Percentiles rank a stretch among this genome's conserved stretches.
Evolutionary conservation across 495 filamentous ascomycete species (phyloP).

Genomic region (Neurospora sp.): DNA sequence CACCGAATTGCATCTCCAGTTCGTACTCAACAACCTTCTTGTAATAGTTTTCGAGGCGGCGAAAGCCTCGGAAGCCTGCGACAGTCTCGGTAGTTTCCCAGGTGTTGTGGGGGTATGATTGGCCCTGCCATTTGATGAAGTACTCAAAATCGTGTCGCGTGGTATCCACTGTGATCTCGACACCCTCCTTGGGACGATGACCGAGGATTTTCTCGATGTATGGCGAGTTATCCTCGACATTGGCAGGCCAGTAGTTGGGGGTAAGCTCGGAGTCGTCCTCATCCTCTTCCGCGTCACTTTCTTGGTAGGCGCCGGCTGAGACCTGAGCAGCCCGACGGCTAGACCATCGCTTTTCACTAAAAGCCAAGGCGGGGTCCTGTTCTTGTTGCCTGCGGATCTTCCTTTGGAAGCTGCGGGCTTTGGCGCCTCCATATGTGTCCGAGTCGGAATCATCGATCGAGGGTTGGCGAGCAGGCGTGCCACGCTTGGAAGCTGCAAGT

Average conservation of each 20-base stretch:
- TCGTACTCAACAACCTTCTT: slow-evolving; percentile 69
- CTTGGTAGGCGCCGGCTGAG: slow-evolving; percentile 79
- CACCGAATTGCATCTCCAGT: slow-evolving; percentile 55
- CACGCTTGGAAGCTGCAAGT: slow-evolving; percentile 53
- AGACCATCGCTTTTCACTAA: slow-evolving; percentile 78
- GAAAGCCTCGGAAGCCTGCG: slow-evolving; percentile 52
- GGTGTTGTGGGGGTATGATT: slow-evolving; percentile 88
- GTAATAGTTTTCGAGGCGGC: slow-evolving; percentile 88
- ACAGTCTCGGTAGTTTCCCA: slow-evolving; percentile 77
- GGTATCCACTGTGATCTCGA: slow-evolving; percentile 44
- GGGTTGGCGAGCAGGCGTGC: slow-evolving; percentile 48
- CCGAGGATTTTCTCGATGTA: slow-evolving; percentile 86
- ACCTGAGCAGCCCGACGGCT: slow-evolving; percentile 77
- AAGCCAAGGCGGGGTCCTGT: slow-evolving; percentile 45
- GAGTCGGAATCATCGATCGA: slow-evolving; percentile 54
- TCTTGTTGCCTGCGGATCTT: slow-evolving; percentile 60
- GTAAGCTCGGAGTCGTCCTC: slow-evolving; percentile 51
- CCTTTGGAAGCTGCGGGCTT: slow-evolving; percentile 54
- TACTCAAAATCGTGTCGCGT: slow-evolving; percentile 81
- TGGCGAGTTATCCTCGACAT: slow-evolving; percentile 57
- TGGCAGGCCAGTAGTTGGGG: slow-evolving; percentile 53
- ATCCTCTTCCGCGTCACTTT: slow-evolving; percentile 54
- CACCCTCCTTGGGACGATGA: slow-evolving; percentile 64
- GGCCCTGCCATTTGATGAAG: slow-evolving; percentile 94
- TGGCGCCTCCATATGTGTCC: slow-evolving; percentile 67